phyloP scores from a whole-genome alignment of 805 yeast species.

The Candida quercuum region DNA sequence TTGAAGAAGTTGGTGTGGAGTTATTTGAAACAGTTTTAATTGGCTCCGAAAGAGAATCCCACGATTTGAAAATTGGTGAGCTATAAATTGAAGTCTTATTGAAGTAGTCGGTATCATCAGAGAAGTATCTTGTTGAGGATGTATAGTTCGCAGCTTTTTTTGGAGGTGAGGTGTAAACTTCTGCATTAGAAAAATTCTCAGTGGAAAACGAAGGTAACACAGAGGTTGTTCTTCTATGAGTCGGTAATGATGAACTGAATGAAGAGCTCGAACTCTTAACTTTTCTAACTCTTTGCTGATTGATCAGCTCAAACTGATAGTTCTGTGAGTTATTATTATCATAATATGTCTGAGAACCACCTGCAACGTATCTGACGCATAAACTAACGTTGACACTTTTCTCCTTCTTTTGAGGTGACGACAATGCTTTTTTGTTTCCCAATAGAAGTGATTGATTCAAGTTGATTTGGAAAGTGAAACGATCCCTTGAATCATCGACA shows the following conservation, averaged over 20 bases:
- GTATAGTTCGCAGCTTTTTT: conserved; percentile 8
- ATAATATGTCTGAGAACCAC: conserved; percentile 27
- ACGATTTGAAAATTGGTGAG: conserved; percentile 6
- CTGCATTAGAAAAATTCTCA: conserved; percentile 11
- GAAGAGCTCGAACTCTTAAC: neutral
- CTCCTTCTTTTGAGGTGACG: conserved; percentile 5
- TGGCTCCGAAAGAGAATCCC: conserved; percentile 6
- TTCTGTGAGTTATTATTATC: conserved; percentile 35
- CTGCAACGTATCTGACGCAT: conserved; percentile 34
- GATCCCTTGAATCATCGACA: conserved; percentile 27
- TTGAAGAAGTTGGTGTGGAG: conserved; percentile 7
- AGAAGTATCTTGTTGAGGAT: conserved; percentile 19
- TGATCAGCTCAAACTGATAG: conserved; percentile 29
- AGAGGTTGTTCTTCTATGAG: neutral
- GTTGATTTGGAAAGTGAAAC: conserved; percentile 46
- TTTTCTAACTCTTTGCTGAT: conserved; percentile 9
- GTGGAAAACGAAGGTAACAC: neutral
- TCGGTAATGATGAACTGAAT: neutral
- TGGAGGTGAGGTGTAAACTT: conserved; percentile 10
- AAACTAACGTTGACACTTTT: conserved; percentile 22
- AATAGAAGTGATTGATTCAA: conserved; percentile 24
- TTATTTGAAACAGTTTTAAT: conserved; percentile 6
- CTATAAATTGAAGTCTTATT: conserved; percentile 9
- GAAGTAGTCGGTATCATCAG: conserved; percentile 25
- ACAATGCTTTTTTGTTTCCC: conserved; percentile 5